Base-by-base conservation (phyloP, 2,329 filamentous ascomycete genomes). In the Cercospora sp. region DNA sequence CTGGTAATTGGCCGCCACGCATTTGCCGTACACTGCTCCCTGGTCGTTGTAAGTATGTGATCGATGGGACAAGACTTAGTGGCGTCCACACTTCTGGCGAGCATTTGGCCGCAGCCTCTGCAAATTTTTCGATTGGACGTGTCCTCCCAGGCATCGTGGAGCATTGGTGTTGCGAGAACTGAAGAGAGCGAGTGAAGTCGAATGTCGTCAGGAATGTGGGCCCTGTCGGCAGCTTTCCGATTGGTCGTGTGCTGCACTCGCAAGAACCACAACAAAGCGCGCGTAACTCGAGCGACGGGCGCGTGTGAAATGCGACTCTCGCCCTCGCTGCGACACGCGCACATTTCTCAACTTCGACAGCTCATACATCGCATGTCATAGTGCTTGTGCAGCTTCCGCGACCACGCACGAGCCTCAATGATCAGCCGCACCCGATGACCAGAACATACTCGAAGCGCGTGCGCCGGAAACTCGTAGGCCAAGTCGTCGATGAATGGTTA, bases 1-100 rank as follows among this genome's bases (percentile, higher is more conserved):
- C 77, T 94, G 94, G 81, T 97, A 98, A 77, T 98, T 94, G 45
- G 88, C 88, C 61, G 94, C 87, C 71, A 99, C 89, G 78, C 95
- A 99, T 84, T 93, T 94, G 73, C 94, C 95, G 77, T 98, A 99
- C 12, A 87, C 84, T 2, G 92, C 85, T 63, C 92, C 91, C 94
- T 98, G 26, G 10, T 26, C 28, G 51, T 28, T 64, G 58, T 71
- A 59, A 67, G 66, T 67, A 40, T 59, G 1, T 60, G 18, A 20
- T 23, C 55, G 33, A 55, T 33, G 18, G 18, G 12, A 33, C 45
- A 55, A 23, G 5, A 3, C 51, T 31, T 33, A 13, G 20, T 12
- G 16, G 9, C 18, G 28, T 75, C 79, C 20, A 45, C 79, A 90
- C 89, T 83, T 92, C 89, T 61, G 82, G 80, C 7, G 88, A 86